Evolutionary conservation across 768 basidiomycete species (phyloP), one percentile per base, ranked within the genome.

Genomic region (Pisolithus orientalis): DNA sequence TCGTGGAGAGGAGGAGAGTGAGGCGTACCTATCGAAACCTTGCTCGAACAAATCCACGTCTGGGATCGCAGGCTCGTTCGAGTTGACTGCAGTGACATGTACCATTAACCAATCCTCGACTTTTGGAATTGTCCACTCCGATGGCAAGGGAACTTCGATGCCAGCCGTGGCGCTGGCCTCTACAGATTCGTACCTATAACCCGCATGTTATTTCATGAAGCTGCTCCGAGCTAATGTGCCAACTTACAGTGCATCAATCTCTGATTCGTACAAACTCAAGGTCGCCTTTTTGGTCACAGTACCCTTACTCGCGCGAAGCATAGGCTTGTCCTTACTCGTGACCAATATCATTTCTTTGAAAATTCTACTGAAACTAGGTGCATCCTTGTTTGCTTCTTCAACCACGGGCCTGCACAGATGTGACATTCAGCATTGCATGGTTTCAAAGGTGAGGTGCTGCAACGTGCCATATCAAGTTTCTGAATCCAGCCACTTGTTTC

Each of bases 331-430:
- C 14, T 65, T 40, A 2, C 61, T 59, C 1, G 77, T 65, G 9
- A 80, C 57, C n/a, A 80, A 37, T 43, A 82, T 78, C 78, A 80
- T 75, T 57, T 81, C 76, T 61, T 77, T 77, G 62, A 74, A 77
- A 6, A 78, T 69, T 6, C 72, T 66, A 50, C 74, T 75, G 53
- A 73, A 76, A 0, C 70, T 64, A 0, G 77, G 77, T 0, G 75
- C 67, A 2, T 56, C 52, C 9, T 57, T 61, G 44, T 78, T 79
- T 1, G 76, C 77, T 39, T 76, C 70, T n/a, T 76, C 75, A 1
- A 79, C 69, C 17, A 56, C 47, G 0, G 71, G 65, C 71, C 74
- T 76, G 38, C 44, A 24, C 38, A 6, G n/a, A 16, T 34, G 13
- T 34, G 3, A n/a, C 2, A 29, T 11, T 42, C 10, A 17, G 44